Conservation (phyloP, 805 yeast species). For the Tetrapisispora nanseiensis region DNA sequence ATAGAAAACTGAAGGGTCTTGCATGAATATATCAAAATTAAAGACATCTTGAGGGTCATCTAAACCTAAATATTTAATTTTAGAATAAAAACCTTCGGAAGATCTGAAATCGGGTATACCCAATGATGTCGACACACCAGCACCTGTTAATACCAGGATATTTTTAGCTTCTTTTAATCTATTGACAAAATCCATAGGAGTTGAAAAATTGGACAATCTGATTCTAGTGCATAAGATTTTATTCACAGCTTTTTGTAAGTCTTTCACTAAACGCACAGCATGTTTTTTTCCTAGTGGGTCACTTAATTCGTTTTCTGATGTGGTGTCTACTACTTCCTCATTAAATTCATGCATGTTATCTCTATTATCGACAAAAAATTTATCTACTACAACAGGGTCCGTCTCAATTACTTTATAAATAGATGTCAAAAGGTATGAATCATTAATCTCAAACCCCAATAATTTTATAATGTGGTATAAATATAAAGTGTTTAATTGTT, state of each 20-base stretch:
- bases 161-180: slow-evolving; percentile 47
- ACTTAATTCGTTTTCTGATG: not conserved
- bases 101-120: slow-evolving; percentile 93
- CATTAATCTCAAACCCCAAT: slow-evolving; percentile 47
- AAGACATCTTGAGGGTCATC: slow-evolving; percentile 88
- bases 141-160: slow-evolving; percentile 76
- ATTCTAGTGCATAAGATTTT: slow-evolving; percentile 49
- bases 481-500: slow-evolving; percentile 48
- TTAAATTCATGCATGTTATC: not conserved
- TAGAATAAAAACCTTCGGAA: slow-evolving; percentile 69
- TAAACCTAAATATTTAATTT: slow-evolving; percentile 55
- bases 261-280: slow-evolving; percentile 39
- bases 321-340: not conserved
- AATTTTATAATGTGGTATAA: slow-evolving; percentile 46
- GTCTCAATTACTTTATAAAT: slow-evolving; percentile 20
- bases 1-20: slow-evolving; percentile 72
- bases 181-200: slow-evolving; percentile 48
- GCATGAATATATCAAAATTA: slow-evolving; percentile 54
- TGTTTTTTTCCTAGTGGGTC: slow-evolving; percentile 36
- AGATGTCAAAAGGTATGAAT: slow-evolving; percentile 27
- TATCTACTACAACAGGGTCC: slow-evolving; percentile 12
- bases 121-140: slow-evolving; percentile 81
- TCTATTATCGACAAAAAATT: slow-evolving; percentile 6
- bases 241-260: slow-evolving; percentile 54
- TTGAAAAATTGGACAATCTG: slow-evolving; percentile 42